A percentile compares a stretch with the other conserved stretches of the same genome.
Conservation (phyloP, 2,329 filamentous ascomycete genomes). For the Aspergillus transmontanensis region DNA sequence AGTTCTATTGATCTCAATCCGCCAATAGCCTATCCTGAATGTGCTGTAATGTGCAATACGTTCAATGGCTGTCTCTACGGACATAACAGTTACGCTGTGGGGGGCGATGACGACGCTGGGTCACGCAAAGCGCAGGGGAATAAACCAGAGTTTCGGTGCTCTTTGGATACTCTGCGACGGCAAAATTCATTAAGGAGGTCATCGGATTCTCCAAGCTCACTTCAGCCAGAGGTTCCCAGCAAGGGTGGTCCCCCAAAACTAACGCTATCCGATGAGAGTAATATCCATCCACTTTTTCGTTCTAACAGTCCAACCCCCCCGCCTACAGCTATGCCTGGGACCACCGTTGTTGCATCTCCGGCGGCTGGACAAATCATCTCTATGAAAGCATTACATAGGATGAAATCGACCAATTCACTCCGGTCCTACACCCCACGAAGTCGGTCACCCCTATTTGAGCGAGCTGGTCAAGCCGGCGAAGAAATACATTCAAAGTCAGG, state of each 20-base stretch:
- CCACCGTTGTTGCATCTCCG: slow-evolving; percentile 58
- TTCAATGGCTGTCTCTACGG: slow-evolving; percentile 4
- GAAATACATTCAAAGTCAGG: slow-evolving; percentile 13
- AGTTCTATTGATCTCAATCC: slow-evolving; percentile 27
- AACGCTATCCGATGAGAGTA: slow-evolving; percentile 45
- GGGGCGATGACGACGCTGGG: slow-evolving; percentile 4
- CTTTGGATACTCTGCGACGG: slow-evolving; percentile 28
- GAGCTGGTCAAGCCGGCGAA: slow-evolving; percentile 12
- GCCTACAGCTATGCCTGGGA: slow-evolving; percentile 54
- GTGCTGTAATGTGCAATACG: slow-evolving; percentile 9
- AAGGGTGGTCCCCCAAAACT: slow-evolving; percentile 22
- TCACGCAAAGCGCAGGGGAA: slow-evolving; percentile 16
- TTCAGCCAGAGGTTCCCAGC: slow-evolving; percentile 18
- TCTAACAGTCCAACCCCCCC: slow-evolving; percentile 56
- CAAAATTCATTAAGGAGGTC: slow-evolving; percentile 20
- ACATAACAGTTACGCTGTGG: slow-evolving; percentile 16
- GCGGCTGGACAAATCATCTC: slow-evolving; percentile 56
- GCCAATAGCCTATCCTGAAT: slow-evolving; percentile 16
- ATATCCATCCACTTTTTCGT: slow-evolving; percentile 63
- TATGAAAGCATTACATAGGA: slow-evolving; percentile 37
- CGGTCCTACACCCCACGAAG: slow-evolving; percentile 26
- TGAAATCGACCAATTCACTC: slow-evolving; percentile 38
- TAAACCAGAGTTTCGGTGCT: slow-evolving; percentile 24
- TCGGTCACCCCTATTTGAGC: slow-evolving; percentile 22
- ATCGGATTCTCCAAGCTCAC: slow-evolving; percentile 25